Conservation (phyloP, 1,284 basidiomycete species). For the Tilletia walkeri region DNA sequence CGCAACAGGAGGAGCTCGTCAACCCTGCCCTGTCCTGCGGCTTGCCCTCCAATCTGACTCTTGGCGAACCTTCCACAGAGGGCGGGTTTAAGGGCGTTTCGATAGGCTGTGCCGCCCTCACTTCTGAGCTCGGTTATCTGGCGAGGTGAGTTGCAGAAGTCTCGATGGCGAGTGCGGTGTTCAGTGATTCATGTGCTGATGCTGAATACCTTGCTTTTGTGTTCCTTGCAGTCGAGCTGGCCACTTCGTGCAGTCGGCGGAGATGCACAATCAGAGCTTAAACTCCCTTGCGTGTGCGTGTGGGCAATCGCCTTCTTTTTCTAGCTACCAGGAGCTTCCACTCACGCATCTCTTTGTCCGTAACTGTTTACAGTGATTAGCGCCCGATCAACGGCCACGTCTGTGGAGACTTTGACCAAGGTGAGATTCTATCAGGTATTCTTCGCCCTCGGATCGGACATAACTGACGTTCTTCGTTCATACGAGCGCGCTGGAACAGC, state of each 20-base stretch:
- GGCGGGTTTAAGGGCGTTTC: constrained; percentile 19
- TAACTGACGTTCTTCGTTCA: neutral
- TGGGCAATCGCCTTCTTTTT: neutral
- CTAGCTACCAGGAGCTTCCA: no score
- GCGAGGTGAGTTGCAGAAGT: constrained; percentile 10
- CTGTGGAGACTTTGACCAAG: constrained; percentile 19
- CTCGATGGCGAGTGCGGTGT: no score
- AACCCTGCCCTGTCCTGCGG: constrained; percentile 19
- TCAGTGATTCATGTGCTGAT: neutral
- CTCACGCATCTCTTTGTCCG: neutral
- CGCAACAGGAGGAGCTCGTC: constrained; percentile 18
- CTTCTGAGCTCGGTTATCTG: constrained; percentile 16
- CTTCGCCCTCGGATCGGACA: neutral
- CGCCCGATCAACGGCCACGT: constrained; percentile 15
- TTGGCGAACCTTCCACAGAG: constrained; percentile 15
- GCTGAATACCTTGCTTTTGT: neutral
- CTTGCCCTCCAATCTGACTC: constrained; percentile 19
- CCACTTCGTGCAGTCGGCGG: constrained; percentile 20
- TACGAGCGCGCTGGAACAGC: neutral
- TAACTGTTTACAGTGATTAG: constrained; percentile 14
- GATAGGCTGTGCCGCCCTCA: constrained; percentile 19
- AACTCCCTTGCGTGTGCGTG: constrained; percentile 16
- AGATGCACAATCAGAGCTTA: constrained; percentile 18
- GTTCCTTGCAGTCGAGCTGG: constrained; percentile 1
- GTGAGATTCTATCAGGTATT: neutral